Evolutionary conservation across 1,284 basidiomycete species (phyloP), one percentile per base, ranked within the genome.

Genomic region (Athelia psychrophila): DNA sequence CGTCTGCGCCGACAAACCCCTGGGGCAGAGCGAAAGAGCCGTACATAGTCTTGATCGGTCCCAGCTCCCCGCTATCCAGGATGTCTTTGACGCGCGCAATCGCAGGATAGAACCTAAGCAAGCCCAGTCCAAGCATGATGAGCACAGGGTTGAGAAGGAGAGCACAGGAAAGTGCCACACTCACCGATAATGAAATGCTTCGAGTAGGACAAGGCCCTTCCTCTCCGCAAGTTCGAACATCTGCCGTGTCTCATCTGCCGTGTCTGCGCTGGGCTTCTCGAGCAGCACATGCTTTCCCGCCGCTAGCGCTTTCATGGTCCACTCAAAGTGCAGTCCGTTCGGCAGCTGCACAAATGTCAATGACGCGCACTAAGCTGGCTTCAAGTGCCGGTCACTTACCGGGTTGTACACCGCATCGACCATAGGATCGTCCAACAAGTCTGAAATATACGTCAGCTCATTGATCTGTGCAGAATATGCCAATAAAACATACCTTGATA

Each of bases 241-340:
- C 32, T 67, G 57, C 10, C 63, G 59, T 0, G 63, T 60, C 44
- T 71, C 68, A 20, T 58, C 55, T 9, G 52, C 79, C 0, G 80
- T 84, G 56, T 83, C 64, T 1, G 80, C 71, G 27, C 78, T 74
- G 0, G 86, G 88, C 62, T 89, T 89, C 62, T 90, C 88, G 5
- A 87, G 70, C 3, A 90, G 67, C 13, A 90, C 86, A 58, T 89
- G 86, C 63, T 91, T 90, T 2, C 85, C 83, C 1, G 83, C 81
- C 6, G 71, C 68, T 20, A 91, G 73, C 4, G 84, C 84, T 57
- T 86, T 88, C 78, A 87, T 84, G 1, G 86, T 84, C 86, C 86
- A 91, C 59, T 89, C 86, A 55, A 76, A 86, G 60, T 90, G 86
- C n/a, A 88, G 65, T 2, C 77, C 79, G 56, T 87, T 87, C 0